Base-by-base conservation (phyloP, 306 rosid genomes). In the Medicago arabica region DNA sequence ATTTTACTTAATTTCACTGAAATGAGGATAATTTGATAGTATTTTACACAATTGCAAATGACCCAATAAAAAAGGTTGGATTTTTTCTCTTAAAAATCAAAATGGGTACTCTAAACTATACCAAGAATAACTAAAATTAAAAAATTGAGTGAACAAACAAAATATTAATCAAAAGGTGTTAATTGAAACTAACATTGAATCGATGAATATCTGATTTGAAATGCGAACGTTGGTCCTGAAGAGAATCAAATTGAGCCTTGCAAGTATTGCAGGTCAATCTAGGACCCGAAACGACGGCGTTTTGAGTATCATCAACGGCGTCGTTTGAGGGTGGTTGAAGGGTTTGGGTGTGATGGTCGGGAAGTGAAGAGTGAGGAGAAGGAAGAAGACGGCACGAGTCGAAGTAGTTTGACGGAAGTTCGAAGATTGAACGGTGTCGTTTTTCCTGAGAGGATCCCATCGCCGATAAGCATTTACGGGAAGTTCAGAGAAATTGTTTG, bases 131-230 rank as follows among this genome's bases (percentile, higher is more conserved):
- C 31, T 31, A 46, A 19, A 50, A 49, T 7, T 49, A 8, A 28
- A 28, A 28, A 28, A 28, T 28, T 28, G 31, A 28, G 9, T 10
- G 25, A 4, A 18, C 38, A 5, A 5, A 34, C 2, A 39, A 7
- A 49, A 6, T 10, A 38, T 62, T 6, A 65, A 8, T 69, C 10
- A 59, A 46, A 39, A 4, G 60, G 5, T 2, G 19, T 62, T 39
- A 2, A 50, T 8, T 21, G 59, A 67, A 53, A 69, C 65, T 87
- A 82, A 92, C 98, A 72, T 94, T 94, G 89, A 94, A 92, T n/a
- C 98, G 92, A 82, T 94, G 98, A 59, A 94, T 82, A 41, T 94
- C 98, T 69, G 97, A 90, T 75, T 94, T 92, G 88, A 94, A 94
- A 81, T 94, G 98, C 49, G 86, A 85, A n/a, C 98, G 98, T 83